Base-by-base conservation (phyloP, 306 rosid species). In the Nissolia schottii region DNA sequence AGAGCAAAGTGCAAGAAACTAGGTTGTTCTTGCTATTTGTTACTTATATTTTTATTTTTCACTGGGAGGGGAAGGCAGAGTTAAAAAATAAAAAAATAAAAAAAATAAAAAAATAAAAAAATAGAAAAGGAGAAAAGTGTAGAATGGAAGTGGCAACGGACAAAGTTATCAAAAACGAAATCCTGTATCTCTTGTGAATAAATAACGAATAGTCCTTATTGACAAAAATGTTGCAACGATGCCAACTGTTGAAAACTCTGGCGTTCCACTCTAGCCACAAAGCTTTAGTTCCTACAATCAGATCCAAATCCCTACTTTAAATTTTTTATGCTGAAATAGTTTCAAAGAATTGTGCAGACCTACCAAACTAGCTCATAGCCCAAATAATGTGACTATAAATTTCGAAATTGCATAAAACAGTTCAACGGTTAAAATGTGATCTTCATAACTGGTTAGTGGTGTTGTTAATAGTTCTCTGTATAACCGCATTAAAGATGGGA, bases 1-100 rank as follows among this genome's bases (percentile, higher is more conserved):
- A 46, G 62, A 48, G 49, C 22, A 73, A 58, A 34, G 14, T 58
- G 34, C 70, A 46, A 34, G 64, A 67, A 56, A 59, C 61, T 43
- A 40, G 32, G 7, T 40, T 54, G 25, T 22, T 35, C 12, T 7
- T 74, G 15, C 15, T 2, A 49, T 49, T 23, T 74, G 51, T 48
- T 32, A 8, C 27, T 46, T 22, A 22, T 49, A 49, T 10, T 16
- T 28, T 50, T 15, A 34, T 32, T 34, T 46, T 59, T 6, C 7
- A 1, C 0, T 6, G 7, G 19, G 14, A 0, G 3, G 15, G 13
- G 19, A 20, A 14, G 49, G 48, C 7, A 14, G 18, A 25, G 27
- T 51, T 63, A 22, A 15, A 16, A n/a, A n/a, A n/a, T n/a, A n/a
- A n/a, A n/a, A n/a, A n/a, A n/a, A n/a, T n/a, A n/a, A n/a, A n/a